Base-by-base conservation (phyloP, 2,329 filamentous ascomycete genomes). In the Aciculosporium take region DNA sequence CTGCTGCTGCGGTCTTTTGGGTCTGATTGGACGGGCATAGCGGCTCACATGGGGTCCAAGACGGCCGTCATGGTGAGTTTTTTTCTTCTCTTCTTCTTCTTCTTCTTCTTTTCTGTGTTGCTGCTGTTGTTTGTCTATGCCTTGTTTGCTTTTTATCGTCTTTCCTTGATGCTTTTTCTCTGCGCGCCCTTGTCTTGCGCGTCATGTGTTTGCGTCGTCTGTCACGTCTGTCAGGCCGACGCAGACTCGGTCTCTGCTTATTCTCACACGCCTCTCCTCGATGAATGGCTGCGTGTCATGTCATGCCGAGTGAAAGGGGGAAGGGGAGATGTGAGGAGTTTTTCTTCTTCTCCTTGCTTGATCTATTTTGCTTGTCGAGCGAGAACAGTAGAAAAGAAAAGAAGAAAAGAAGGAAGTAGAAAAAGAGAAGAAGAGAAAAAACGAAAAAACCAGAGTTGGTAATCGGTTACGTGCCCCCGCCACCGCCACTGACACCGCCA, bases 31-130 rank as follows among this genome's bases (percentile, higher is more conserved):
- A 65, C 66, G 37, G 74, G 73, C 4, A 89, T 89, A 59, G 81
- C 84, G 31, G 69, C 69, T 39, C 77, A 85, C 51, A 87, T 91
- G 81, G 79, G 81, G 38, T 85, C 83, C 4, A 89, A 89, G 62
- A 89, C 84, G 15, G 73, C 81, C 42, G 82, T 83, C n/a, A 91
- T 91, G 84, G 84, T 84, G 67, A 58, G 69, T 56, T 28, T 36
- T 43, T 12, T 29, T 5, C 33, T 24, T 20, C 15, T 25, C 24
- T 12, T 8, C 31, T 24, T 30, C 6, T 12, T 41, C 25, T 32
- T 17, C 5, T 24, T 25, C 25, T 7, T 20, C n/a, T 32, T 42
- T 42, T 15, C n/a, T n/a, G n/a, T n/a, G n/a, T n/a, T n/a, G n/a
- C n/a, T n/a, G n/a, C n/a, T n/a, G n/a, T n/a, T n/a, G n/a, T n/a